Conservation (phyloP, 2,329 filamentous ascomycete genomes). For the Apiospora kogelbergensis region DNA sequence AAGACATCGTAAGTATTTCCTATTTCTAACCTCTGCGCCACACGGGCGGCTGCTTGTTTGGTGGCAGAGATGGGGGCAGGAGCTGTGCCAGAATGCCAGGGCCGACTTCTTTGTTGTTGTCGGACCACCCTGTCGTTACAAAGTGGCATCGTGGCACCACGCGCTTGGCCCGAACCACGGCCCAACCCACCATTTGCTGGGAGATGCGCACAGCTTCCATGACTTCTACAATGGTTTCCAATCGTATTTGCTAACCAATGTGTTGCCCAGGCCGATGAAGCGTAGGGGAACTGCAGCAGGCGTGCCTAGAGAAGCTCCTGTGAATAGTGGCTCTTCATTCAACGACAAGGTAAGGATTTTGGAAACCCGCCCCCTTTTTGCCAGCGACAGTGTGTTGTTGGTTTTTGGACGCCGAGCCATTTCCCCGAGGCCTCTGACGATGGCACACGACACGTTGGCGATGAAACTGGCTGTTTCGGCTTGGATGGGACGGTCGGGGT, state of each 20-base stretch:
- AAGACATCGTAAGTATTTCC: slow-evolving; percentile 65
- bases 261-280: slow-evolving; percentile 65
- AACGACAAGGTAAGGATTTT: slow-evolving; percentile 53
- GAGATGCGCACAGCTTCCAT: not conserved
- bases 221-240: not conserved
- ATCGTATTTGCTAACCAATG: not conserved
- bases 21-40: slow-evolving; percentile 13
- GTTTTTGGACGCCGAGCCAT: not conserved
- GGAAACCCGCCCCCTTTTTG: not conserved
- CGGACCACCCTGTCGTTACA: slow-evolving; percentile 27
- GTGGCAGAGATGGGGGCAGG: slow-evolving; percentile 23
- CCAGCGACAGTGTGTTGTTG: not conserved
- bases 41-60: slow-evolving; percentile 16
- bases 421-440: not conserved
- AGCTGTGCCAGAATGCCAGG: not conserved
- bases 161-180: not conserved
- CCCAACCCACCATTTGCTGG: not conserved
- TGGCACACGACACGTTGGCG: not conserved
- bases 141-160: slow-evolving; percentile 35
- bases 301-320: slow-evolving; percentile 54
- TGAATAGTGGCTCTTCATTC: slow-evolving; percentile 46
- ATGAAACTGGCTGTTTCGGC: slow-evolving; percentile 6
- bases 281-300: slow-evolving; percentile 71
- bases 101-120: slow-evolving; percentile 24
- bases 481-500: not conserved